phyloP scores from a whole-genome alignment of 2,329 filamentous ascomycete genomes.

The Xylaria sp. region DNA sequence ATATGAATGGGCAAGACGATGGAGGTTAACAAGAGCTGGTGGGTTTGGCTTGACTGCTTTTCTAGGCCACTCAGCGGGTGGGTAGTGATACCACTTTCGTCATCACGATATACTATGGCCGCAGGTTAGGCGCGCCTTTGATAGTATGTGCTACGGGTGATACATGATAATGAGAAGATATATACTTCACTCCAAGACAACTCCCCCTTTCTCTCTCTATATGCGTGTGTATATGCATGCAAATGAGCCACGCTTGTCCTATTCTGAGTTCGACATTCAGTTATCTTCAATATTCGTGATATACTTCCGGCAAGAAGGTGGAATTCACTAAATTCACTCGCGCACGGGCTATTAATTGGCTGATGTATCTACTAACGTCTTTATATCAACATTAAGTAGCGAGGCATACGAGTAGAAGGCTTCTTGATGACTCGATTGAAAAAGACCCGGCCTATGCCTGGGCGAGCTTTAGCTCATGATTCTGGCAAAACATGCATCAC shows the following conservation, averaged over 20 bases:
- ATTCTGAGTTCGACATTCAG: too few species aligned
- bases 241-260: not conserved
- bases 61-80: conserved; percentile 25
- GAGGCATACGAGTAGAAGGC: too few species aligned
- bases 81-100: conserved; percentile 12
- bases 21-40: conserved; percentile 18
- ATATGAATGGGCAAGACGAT: conserved; percentile 5
- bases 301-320: too few species aligned
- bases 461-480: not conserved
- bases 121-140: conserved; percentile 16
- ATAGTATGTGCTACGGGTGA: conserved; percentile 20
- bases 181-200: not conserved
- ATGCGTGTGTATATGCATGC: not conserved
- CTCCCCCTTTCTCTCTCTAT: too few species aligned
- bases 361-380: too few species aligned
- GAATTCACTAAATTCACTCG: too few species aligned
- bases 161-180: conserved; percentile 29
- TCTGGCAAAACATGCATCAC: too few species aligned
- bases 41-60: conserved; percentile 28
- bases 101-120: conserved; percentile 31
- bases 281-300: too few species aligned
- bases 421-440: too few species aligned
- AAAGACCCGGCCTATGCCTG: too few species aligned
- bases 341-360: too few species aligned
- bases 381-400: too few species aligned